A percentile compares a stretch with the other conserved stretches of the same genome.
These are phyloP conservation scores for Dryas drummondii DNA, from an alignment of 306 rosid species.

Conservation along the genomic window DNA sequence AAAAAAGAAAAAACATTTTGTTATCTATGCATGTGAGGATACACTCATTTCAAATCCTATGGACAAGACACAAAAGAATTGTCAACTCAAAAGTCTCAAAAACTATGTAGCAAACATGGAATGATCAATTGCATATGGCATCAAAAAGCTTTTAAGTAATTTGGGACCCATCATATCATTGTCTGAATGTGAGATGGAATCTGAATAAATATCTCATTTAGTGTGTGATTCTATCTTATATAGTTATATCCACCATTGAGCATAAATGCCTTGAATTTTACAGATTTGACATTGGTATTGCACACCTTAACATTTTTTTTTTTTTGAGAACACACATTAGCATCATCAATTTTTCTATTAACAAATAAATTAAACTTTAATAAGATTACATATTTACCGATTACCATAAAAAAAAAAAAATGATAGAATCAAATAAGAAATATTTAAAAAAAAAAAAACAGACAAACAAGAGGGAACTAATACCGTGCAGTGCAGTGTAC, in stretches of 20 bases:
- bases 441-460: background rate
- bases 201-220: no score
- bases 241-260: no score
- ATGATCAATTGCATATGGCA: background rate
- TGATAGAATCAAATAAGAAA: no score
- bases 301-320: no score
- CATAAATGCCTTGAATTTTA: no score
- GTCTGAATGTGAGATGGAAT: background rate
- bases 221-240: no score
- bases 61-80: background rate
- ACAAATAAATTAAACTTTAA: no score
- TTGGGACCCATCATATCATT: conserved; percentile 10
- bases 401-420: no score
- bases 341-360: no score
- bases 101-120: background rate
- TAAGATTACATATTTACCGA: no score
- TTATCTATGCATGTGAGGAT: background rate
- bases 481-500: conserved; percentile 68
- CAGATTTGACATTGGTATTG: no score
- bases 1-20: background rate
- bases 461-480: background rate
- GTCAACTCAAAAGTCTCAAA: background rate
- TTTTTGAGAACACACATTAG: no score
- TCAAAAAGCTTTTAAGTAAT: background rate
- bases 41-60: background rate